A percentile compares a stretch with the other conserved stretches of the same genome.
phyloP scores from a whole-genome alignment of 192 early-diverging fungal genomes.

The Rhizoclosmatium globosum region DNA sequence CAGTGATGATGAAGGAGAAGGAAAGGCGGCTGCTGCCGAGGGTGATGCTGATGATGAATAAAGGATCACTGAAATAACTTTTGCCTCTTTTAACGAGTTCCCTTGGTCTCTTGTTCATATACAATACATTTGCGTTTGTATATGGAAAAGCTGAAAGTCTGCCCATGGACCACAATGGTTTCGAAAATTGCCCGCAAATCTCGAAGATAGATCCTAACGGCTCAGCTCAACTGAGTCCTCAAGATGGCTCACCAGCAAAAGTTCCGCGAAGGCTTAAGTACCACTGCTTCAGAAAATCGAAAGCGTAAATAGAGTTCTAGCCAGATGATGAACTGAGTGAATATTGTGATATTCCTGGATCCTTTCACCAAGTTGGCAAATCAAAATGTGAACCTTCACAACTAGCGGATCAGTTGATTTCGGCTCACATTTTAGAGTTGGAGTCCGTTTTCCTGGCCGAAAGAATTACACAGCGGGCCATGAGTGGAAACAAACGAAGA shows the following conservation, averaged over 20 bases:
- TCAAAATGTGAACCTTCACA: not conserved
- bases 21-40: conserved; percentile 43
- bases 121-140: no score
- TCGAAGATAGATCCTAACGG: no score
- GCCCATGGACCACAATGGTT: no score
- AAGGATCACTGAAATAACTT: not conserved
- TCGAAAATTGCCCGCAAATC: no score
- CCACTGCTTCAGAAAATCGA: conserved; percentile 1
- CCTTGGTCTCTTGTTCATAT: no score
- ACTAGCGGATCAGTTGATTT: not conserved
- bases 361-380: not conserved
- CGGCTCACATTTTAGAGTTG: conserved; percentile 3
- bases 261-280: not conserved
- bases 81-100: not conserved
- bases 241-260: conserved; percentile 2
- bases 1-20: conserved; percentile 46
- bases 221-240: no score
- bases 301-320: not conserved
- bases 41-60: conserved; percentile 55
- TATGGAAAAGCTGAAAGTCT: no score
- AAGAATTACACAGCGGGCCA: conserved; percentile 12
- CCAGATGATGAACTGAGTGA: conserved; percentile 3
- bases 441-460: not conserved
- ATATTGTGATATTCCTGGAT: not conserved
- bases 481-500: conserved; percentile 16